Percentiles rank a stretch among this genome's conserved stretches.
phyloP scores from a whole-genome alignment of 306 rosid genomes.

The Hippophae rhamnoides region DNA sequence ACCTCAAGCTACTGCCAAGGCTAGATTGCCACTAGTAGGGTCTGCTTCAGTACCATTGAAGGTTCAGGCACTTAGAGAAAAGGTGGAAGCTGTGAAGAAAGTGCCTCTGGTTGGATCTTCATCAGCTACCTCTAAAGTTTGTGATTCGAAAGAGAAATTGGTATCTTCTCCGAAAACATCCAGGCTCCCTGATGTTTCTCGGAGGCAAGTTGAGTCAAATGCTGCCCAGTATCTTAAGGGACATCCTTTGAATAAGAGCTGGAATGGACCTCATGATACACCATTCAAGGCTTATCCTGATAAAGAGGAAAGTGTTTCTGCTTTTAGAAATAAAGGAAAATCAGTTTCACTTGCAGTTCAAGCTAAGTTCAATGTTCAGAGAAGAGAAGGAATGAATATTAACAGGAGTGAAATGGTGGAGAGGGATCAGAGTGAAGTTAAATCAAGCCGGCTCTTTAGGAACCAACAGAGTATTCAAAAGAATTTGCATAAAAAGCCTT shows the following conservation, averaged over 20 bases:
- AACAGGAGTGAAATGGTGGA: conserved; percentile 31
- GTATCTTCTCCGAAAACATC: too few relatives aligned
- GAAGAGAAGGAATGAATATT: conserved; percentile 30
- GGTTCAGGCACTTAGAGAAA: conserved; percentile 70
- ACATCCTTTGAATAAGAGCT: conserved; percentile 23
- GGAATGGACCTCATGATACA: conserved; percentile 31
- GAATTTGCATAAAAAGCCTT: conserved; percentile 40
- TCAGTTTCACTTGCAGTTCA: conserved; percentile 35
- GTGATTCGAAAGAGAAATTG: too few relatives aligned
- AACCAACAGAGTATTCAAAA: conserved; percentile 33
- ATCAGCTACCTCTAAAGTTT: too few relatives aligned
- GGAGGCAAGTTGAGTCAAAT: conserved; percentile 8
- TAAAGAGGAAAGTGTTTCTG: conserved; percentile 28
- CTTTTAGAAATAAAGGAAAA: conserved; percentile 42
- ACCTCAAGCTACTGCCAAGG: conserved; percentile 50
- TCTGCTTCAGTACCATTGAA: conserved; percentile 68
- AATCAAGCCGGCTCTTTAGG: conserved; percentile 39
- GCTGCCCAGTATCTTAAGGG: conserved; percentile 29
- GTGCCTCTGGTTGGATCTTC: conserved; percentile 34
- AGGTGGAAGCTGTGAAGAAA: conserved; percentile 51
- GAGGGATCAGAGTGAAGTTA: conserved; percentile 39
- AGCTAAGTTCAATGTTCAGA: conserved; percentile 40
- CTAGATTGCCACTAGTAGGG: conserved; percentile 32
- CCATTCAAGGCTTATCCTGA: conserved; percentile 30
- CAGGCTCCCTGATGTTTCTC: too few relatives aligned